Evolutionary conservation across 495 filamentous ascomycete genomes (phyloP), one percentile per base, ranked within the genome.

Genomic region (Aeminium ludgeri): DNA sequence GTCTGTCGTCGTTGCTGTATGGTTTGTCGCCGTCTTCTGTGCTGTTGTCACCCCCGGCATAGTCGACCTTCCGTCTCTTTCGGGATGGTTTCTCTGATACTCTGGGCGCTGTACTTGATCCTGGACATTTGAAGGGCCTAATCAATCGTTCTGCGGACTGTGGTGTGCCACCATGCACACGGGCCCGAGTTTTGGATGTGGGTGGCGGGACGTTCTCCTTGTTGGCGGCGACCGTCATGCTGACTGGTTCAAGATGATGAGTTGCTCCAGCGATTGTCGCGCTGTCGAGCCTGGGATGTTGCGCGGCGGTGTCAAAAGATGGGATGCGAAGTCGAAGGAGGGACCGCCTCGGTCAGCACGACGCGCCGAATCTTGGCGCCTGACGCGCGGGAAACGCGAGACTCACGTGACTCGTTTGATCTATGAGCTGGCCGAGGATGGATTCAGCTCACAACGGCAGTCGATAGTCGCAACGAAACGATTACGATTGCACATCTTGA

Each of bases 111-210:
- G 70, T 78, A 6, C 83, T 81, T 7, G 79, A 76, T 19, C 86
- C 83, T 11, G 89, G 89, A 47, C 87, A 95, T 72, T 80, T 89
- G 63, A 99, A 99, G 2, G 89, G 89, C 50, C 75, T 83, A 36
- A 72, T 63, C 2, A 97, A 73, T 31, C 76, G 73, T 40, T 92
- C 82, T 38, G 74, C 59, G 2, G 73, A 69, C 28, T 72, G 67
- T 23, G 66, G 57, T 15, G 58, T 55, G 28, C 57, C 59, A 20
- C 59, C 59, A 38, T 61, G 57, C 2, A 62, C 55, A 11, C 61
- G 54, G 6, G 36, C 38, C 17, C 57, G 17, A 39, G 52, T 54
- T 30, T 48, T 44, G 18, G 16, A 10, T 19, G 36, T 30, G 27
- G 25, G 3, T 6, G 46, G 46, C 25, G 48, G 10, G 11, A 46